phyloP scores from a whole-genome alignment of 1,284 basidiomycete species.

The Caloboletus inedulis region DNA sequence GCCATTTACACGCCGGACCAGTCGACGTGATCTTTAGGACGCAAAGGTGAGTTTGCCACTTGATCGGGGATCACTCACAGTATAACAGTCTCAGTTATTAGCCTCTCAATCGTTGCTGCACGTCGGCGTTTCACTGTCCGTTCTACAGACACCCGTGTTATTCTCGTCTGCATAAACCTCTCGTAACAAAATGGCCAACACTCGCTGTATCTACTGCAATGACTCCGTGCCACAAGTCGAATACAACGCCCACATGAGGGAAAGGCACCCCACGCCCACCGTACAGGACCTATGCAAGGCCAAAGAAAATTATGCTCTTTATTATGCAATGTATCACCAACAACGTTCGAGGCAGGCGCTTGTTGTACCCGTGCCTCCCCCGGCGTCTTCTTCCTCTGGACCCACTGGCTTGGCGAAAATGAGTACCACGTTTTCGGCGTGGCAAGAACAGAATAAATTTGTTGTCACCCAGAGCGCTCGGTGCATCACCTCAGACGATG shows the following conservation, averaged over 20 bases:
- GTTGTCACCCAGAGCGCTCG: constrained; percentile 2
- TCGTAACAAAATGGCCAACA: constrained; percentile 5
- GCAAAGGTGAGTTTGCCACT: constrained; percentile 1
- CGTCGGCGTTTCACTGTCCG: not conserved
- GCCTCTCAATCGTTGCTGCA: not conserved
- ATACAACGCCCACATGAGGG: constrained; percentile 9
- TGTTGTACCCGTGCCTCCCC: not conserved
- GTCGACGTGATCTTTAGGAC: not conserved
- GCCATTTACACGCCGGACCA: not conserved
- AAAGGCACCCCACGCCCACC: constrained; percentile 11
- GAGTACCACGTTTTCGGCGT: constrained; percentile 22
- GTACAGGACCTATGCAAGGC: constrained; percentile 11
- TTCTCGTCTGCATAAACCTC: not conserved
- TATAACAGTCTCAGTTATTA: not conserved
- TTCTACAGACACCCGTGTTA: not conserved
- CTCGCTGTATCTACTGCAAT: constrained; percentile 18
- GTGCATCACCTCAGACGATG: constrained; percentile 23
- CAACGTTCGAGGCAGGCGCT: not conserved
- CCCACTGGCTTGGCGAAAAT: not conserved
- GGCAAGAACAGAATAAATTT: constrained; percentile 16
- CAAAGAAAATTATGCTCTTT: not conserved
- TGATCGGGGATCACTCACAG: not conserved
- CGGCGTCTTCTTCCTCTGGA: not conserved
- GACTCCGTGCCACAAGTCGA: constrained; percentile 5
- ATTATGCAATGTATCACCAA: constrained; percentile 1